Percentiles rank a stretch among this genome's conserved stretches.
Evolutionary conservation across 164 flowering plant genomes (phyloP).

Genomic region (Aristolochia fimbriata): DNA sequence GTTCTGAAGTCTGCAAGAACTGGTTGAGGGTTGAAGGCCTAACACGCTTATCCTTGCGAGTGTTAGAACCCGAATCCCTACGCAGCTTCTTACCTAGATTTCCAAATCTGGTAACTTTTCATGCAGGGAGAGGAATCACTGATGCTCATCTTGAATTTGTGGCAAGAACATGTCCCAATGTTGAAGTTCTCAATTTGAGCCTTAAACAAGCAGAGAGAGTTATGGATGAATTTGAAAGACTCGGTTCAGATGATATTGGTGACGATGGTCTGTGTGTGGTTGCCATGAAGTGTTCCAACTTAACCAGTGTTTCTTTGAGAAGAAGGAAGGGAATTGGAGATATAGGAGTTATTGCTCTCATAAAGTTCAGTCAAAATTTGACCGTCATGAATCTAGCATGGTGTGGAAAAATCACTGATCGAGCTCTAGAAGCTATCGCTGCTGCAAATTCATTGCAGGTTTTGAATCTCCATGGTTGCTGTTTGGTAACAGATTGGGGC

Average conservation of each 20-base stretch:
- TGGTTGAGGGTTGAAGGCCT: conserved; percentile 25
- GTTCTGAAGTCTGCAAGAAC: conserved; percentile 21
- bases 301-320: conserved; percentile 6
- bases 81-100: conserved; percentile 19
- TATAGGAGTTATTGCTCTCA: conserved; percentile 7
- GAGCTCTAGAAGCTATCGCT: conserved; percentile 8
- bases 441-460: conserved; percentile 6
- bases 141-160: conserved; percentile 12
- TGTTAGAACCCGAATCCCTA: conserved; percentile 14
- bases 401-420: conserved; percentile 11
- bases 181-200: conserved; percentile 5
- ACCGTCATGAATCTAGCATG: conserved; percentile 5
- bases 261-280: conserved; percentile 12
- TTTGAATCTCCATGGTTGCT: conserved; percentile 12
- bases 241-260: background rate
- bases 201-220: background rate
- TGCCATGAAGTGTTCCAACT: conserved; percentile 5
- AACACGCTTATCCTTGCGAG: conserved; percentile 9
- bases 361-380: conserved; percentile 5
- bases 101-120: conserved; percentile 16
- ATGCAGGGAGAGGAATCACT: conserved; percentile 4
- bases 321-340: conserved; percentile 10
- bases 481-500: conserved; percentile 10
- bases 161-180: conserved; percentile 9
- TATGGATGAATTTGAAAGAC: conserved; percentile 4